Conservation (phyloP, 2,329 filamentous ascomycete genomes). For the Biscogniauxia marginata region DNA sequence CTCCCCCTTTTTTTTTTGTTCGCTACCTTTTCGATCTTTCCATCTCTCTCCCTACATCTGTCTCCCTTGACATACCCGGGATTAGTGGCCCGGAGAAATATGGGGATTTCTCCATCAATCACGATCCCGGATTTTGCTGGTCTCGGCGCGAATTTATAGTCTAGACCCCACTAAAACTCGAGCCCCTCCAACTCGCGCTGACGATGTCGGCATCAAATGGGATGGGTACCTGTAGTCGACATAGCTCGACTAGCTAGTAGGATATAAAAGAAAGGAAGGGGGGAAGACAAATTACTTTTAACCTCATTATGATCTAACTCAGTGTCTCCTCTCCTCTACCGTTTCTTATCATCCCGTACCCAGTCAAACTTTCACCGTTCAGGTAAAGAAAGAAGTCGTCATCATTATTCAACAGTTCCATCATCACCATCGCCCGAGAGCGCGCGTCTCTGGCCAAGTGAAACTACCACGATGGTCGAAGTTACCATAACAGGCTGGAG, state of each 20-base stretch:
- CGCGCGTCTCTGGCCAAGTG: not conserved
- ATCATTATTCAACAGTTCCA: not conserved
- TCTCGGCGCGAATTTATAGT: slow-evolving; percentile 1
- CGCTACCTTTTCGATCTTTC: not conserved
- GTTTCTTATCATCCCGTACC: not conserved
- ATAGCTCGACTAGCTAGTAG: not conserved
- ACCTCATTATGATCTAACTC: not conserved
- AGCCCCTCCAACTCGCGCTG: not conserved
- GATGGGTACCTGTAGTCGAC: not conserved
- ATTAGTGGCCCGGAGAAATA: not conserved
- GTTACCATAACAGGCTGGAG: slow-evolving; percentile 71
- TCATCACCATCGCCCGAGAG: not conserved
- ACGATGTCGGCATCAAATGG: not conserved
- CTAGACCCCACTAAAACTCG: not conserved
- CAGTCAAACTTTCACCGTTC: no score
- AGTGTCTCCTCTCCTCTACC: not conserved
- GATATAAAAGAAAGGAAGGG: not conserved
- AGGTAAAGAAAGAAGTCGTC: no score
- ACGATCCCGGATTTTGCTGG: slow-evolving; percentile 3
- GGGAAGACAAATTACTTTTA: not conserved
- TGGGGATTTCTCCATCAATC: slow-evolving; percentile 20
- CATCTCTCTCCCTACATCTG: not conserved
- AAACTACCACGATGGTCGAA: slow-evolving; percentile 42
- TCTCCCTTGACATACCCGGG: not conserved
- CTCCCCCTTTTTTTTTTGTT: not conserved